phyloP scores from a whole-genome alignment of 108 stramenopile species.

The Skeletonema tropicum region DNA sequence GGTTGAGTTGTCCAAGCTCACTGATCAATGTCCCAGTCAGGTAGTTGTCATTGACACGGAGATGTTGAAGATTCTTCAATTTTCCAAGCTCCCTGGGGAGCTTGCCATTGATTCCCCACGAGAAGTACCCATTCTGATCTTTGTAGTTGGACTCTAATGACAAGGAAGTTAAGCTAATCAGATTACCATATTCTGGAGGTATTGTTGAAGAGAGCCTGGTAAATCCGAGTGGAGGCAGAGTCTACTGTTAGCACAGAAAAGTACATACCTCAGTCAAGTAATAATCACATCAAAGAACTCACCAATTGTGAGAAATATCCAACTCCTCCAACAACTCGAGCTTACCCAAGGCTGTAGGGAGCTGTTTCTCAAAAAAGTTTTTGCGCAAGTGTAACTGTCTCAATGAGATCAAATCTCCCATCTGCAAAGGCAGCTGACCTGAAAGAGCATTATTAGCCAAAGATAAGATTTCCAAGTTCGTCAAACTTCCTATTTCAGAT shows the following conservation, averaged over 20 bases:
- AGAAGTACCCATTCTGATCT: constrained; percentile 37
- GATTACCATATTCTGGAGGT: constrained; percentile 38
- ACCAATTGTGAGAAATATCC: constrained; percentile 48
- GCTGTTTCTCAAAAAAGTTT: constrained; percentile 42
- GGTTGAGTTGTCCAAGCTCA: constrained; percentile 43
- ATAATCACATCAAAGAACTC: background rate
- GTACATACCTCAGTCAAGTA: background rate
- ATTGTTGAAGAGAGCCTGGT: constrained; percentile 47
- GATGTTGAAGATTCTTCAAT: constrained; percentile 40
- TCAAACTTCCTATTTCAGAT: constrained; percentile 30
- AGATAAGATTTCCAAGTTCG: constrained; percentile 30
- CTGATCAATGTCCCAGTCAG: constrained; percentile 42
- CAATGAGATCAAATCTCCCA: constrained; percentile 42
- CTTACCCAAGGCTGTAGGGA: constrained; percentile 25
- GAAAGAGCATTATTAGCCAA: constrained; percentile 38
- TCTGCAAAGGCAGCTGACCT: constrained; percentile 27
- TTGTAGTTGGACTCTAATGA: constrained; percentile 45
- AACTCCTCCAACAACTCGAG: constrained; percentile 44
- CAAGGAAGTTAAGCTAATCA: constrained; percentile 33
- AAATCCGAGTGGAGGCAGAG: background rate
- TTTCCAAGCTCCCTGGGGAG: constrained; percentile 39
- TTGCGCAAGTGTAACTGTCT: constrained; percentile 31
- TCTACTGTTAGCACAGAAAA: background rate
- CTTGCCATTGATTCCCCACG: constrained; percentile 42
- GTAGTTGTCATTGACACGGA: constrained; percentile 38